phyloP scores from a whole-genome alignment of 139 green algal genomes.

The Zygnema circumcarinatum region DNA sequence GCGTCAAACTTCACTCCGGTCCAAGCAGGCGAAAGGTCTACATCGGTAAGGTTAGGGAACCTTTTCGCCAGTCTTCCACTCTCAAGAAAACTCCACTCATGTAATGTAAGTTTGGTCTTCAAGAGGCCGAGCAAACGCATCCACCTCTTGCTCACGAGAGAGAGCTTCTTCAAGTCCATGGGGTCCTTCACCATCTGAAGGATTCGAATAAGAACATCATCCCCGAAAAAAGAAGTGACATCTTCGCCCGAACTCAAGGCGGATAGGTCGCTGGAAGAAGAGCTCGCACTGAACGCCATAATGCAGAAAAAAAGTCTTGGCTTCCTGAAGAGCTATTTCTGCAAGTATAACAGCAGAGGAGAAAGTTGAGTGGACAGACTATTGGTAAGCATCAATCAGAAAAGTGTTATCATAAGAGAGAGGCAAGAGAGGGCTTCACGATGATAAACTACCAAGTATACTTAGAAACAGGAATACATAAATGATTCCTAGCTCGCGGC shows the following conservation, averaged over 20 bases:
- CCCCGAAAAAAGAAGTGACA: conserved; percentile 13
- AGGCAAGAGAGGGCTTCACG: no score
- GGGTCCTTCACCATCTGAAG: conserved; percentile 1
- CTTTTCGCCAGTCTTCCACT: conserved; percentile 8
- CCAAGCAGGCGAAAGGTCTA: conserved; percentile 33
- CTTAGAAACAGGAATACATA: no score
- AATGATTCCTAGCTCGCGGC: no score
- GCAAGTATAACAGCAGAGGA: no score
- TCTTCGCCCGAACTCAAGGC: neutral
- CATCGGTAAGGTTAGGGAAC: conserved; percentile 40
- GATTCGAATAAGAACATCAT: conserved; percentile 32
- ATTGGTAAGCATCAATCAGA: no score
- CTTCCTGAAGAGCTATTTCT: no score
- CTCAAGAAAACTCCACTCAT: conserved; percentile 36
- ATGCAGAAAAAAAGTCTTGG: no score
- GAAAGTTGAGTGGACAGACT: no score
- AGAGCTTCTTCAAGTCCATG: conserved; percentile 16
- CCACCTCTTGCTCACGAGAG: conserved; percentile 21
- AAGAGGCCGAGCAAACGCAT: conserved; percentile 15
- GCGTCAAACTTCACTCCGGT: neutral
- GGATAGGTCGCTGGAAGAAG: neutral
- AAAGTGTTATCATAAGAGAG: no score
- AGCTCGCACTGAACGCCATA: neutral
- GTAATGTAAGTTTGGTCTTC: conserved; percentile 5
- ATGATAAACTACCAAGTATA: no score